Evolutionary conservation across 1,139 yeast species (phyloP).

Genomic region (Lodderomyces jiufengensis): DNA sequence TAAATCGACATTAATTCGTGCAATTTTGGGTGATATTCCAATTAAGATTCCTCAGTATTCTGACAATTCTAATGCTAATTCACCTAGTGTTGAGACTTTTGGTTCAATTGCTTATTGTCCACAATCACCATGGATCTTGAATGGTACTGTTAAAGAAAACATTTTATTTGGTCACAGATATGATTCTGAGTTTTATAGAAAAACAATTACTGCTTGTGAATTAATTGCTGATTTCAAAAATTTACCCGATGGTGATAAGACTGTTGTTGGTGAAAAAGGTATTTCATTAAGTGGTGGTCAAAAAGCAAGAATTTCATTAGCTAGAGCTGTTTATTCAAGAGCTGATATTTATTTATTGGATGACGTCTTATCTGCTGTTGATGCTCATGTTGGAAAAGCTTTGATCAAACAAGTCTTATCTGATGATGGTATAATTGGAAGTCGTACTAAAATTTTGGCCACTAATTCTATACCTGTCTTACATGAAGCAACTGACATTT

Average conservation of each 20-base stretch:
- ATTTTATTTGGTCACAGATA: constrained; percentile 35
- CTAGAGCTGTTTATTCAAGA: constrained; percentile 37
- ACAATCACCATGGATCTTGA: constrained; percentile 37
- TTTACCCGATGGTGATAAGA: constrained; percentile 36
- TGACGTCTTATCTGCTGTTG: constrained; percentile 35
- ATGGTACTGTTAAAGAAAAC: constrained; percentile 35
- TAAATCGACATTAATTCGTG: constrained; percentile 39
- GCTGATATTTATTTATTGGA: constrained; percentile 36
- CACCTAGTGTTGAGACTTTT: constrained; percentile 29
- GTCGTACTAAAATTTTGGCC: constrained; percentile 31
- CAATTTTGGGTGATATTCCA: constrained; percentile 54
- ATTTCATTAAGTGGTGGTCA: constrained; percentile 41
- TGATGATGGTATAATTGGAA: constrained; percentile 25
- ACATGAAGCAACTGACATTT: constrained; percentile 25
- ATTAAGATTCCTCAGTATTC: constrained; percentile 9
- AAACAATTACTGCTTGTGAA: constrained; percentile 33
- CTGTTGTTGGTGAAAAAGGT: constrained; percentile 41
- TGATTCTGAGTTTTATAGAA: constrained; percentile 24
- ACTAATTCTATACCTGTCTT: constrained; percentile 33
- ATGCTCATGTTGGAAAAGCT: constrained; percentile 33
- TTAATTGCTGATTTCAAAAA: constrained; percentile 29
- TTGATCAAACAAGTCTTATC: constrained; percentile 28
- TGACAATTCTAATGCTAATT: constrained; percentile 4
- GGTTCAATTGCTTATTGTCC: constrained; percentile 30
- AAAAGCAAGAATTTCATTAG: constrained; percentile 35